phyloP scores from a whole-genome alignment of 371 early-diverging fungal species.

The Mortierella sp. region DNA sequence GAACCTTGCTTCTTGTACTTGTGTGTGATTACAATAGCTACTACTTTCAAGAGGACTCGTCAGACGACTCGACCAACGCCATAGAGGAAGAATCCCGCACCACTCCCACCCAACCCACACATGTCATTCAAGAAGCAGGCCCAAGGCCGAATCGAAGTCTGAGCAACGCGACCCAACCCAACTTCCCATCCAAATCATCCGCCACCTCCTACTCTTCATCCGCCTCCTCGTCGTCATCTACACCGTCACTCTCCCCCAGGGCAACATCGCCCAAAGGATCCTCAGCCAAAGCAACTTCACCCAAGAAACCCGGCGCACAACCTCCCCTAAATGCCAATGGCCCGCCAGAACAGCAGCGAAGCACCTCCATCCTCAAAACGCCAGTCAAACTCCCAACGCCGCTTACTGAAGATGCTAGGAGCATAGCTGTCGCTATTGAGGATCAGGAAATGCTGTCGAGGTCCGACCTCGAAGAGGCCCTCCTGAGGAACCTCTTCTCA shows the following conservation, averaged over 20 bases:
- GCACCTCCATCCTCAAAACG: neutral
- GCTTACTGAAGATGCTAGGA: conserved; percentile 43
- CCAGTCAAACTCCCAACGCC: neutral
- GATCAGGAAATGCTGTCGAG: conserved; percentile 43
- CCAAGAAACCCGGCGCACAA: neutral
- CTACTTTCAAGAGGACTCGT: conserved; percentile 52
- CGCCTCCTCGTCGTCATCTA: neutral
- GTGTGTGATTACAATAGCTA: conserved; percentile 25
- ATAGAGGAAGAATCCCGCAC: conserved; percentile 14
- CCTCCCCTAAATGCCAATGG: neutral
- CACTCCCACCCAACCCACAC: neutral
- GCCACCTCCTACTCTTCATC: neutral
- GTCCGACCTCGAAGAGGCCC: conserved; percentile 44
- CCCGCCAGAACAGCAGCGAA: neutral
- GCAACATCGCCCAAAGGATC: neutral
- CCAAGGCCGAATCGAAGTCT: neutral
- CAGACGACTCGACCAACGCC: conserved; percentile 34
- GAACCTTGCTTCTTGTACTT: neutral
- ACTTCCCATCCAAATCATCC: conserved; percentile 5
- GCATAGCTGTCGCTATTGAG: conserved; percentile 43
- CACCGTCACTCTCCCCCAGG: conserved; percentile 11
- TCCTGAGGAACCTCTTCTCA: conserved; percentile 41
- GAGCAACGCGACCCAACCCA: conserved; percentile 6
- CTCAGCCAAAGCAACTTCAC: neutral
- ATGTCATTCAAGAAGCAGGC: neutral